phyloP scores from a whole-genome alignment of 768 basidiomycete genomes.

The Pisolithus microcarpus region DNA sequence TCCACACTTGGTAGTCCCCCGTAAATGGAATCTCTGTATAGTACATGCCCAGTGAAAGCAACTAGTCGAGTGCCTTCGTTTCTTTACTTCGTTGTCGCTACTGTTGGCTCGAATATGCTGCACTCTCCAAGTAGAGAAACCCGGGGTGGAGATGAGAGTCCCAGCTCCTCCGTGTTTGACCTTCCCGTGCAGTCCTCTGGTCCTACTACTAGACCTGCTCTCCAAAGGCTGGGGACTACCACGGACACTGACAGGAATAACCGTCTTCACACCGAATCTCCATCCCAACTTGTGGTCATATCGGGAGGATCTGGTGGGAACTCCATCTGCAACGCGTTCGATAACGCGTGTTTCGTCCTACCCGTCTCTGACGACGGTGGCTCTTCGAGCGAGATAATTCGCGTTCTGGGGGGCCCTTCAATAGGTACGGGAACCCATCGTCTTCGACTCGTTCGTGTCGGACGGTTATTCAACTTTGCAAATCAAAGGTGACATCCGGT shows the following conservation, averaged over 20 bases:
- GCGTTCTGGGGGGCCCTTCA: slow-evolving; percentile 82
- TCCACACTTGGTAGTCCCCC: background rate
- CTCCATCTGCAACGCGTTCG: slow-evolving; percentile 81
- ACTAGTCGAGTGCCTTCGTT: too few relatives aligned
- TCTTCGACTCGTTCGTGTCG: too few relatives aligned
- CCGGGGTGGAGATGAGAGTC: slow-evolving; percentile 34
- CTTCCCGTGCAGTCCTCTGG: slow-evolving; percentile 43
- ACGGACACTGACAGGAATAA: slow-evolving; percentile 1
- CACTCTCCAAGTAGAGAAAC: slow-evolving; percentile 3
- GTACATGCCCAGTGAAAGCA: background rate
- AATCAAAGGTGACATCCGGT: slow-evolving; percentile 73
- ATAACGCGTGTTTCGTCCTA: slow-evolving; percentile 69
- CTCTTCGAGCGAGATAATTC: slow-evolving; percentile 89
- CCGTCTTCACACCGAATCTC: slow-evolving; percentile 2
- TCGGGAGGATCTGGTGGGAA: slow-evolving; percentile 96
- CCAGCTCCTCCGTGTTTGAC: slow-evolving; percentile 71
- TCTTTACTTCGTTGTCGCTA: too few relatives aligned
- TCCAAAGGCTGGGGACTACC: slow-evolving; percentile 7
- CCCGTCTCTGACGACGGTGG: slow-evolving; percentile 96
- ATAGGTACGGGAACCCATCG: slow-evolving; percentile 43
- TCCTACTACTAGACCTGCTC: slow-evolving; percentile 14
- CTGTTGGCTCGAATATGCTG: slow-evolving; percentile 7
- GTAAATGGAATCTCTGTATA: background rate
- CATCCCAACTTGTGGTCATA: slow-evolving; percentile 60
- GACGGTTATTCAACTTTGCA: background rate